Percentiles rank a stretch among this genome's conserved stretches.
Conservation (phyloP, 2,329 filamentous ascomycete species). For the Trichoderma oligosporum region DNA sequence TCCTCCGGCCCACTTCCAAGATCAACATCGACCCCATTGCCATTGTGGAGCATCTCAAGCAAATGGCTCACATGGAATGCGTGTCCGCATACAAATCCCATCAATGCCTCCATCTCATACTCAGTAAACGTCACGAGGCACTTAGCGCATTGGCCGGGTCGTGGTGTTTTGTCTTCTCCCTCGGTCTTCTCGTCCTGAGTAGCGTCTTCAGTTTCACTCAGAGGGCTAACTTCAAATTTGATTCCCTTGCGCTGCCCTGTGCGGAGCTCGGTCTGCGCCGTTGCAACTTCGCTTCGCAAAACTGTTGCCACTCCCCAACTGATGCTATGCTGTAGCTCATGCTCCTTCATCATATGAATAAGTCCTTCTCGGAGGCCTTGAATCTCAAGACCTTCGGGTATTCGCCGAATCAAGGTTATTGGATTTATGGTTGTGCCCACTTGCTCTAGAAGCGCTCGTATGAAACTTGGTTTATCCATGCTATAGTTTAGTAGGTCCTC, state of each 20-base stretch:
- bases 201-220: conserved; percentile 27
- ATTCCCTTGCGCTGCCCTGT: conserved; percentile 79
- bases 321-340: conserved; percentile 92
- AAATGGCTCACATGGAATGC: conserved; percentile 75
- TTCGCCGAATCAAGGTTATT: conserved; percentile 81
- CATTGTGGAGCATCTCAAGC: conserved; percentile 50
- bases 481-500: conserved; percentile 90
- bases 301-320: conserved; percentile 85
- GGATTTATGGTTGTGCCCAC: conserved; percentile 93
- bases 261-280: conserved; percentile 76
- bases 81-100: conserved; percentile 79
- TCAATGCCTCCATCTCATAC: conserved; percentile 65
- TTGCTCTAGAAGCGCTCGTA: conserved; percentile 85
- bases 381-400: conserved; percentile 90
- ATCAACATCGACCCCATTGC: conserved; percentile 44
- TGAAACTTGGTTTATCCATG: conserved; percentile 97
- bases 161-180: conserved; percentile 33
- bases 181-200: conserved; percentile 23
- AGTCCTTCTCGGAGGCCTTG: conserved; percentile 85
- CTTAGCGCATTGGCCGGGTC: conserved; percentile 56
- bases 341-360: conserved; percentile 87
- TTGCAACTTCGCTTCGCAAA: conserved; percentile 78
- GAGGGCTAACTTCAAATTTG: conserved; percentile 71
- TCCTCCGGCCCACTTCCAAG: conserved; percentile 43
- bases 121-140: conserved; percentile 56